These are phyloP conservation scores for Trypethelium eluteriae DNA, from an alignment of 495 filamentous ascomycete species.

Conservation along the genomic window DNA sequence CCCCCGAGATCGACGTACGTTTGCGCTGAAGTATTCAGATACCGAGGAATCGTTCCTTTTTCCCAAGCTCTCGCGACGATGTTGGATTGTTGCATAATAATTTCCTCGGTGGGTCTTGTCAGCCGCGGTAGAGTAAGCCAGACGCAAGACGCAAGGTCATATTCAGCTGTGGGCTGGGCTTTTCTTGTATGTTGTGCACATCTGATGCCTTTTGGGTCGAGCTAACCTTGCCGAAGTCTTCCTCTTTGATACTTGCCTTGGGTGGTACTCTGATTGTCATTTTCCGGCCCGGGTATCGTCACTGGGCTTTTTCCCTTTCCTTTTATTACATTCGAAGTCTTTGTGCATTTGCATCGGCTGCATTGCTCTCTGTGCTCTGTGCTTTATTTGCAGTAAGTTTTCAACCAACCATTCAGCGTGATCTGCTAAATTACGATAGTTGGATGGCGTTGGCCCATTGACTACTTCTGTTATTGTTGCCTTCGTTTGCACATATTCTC, in stretches of 20 bases:
- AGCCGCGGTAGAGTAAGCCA: constrained; percentile 14
- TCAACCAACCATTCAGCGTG: no score
- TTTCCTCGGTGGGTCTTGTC: constrained; percentile 19
- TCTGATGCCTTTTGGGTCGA: neutral
- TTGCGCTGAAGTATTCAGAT: constrained; percentile 23
- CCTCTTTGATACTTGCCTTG: constrained; percentile 16
- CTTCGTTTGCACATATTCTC: constrained; percentile 19
- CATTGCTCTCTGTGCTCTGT: constrained; percentile 23
- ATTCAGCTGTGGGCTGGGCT: constrained; percentile 25
- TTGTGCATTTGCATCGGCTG: constrained; percentile 19
- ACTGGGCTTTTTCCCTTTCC: constrained; percentile 15
- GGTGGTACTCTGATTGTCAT: constrained; percentile 15
- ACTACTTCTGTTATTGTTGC: constrained; percentile 17
- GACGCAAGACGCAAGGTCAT: constrained; percentile 6
- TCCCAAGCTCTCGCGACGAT: constrained; percentile 24
- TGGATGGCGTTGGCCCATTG: constrained; percentile 17
- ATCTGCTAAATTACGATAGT: constrained; percentile 13
- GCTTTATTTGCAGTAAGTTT: constrained; percentile 27
- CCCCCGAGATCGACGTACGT: constrained; percentile 27
- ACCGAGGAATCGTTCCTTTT: constrained; percentile 19
- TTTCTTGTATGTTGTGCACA: constrained; percentile 20
- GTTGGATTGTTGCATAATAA: constrained; percentile 21
- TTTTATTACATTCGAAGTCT: constrained; percentile 14
- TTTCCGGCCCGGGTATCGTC: constrained; percentile 19
- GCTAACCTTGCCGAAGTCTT: constrained; percentile 18